Conservation (phyloP, 2,329 filamentous ascomycete genomes). For the Leptographium wingfieldii region DNA sequence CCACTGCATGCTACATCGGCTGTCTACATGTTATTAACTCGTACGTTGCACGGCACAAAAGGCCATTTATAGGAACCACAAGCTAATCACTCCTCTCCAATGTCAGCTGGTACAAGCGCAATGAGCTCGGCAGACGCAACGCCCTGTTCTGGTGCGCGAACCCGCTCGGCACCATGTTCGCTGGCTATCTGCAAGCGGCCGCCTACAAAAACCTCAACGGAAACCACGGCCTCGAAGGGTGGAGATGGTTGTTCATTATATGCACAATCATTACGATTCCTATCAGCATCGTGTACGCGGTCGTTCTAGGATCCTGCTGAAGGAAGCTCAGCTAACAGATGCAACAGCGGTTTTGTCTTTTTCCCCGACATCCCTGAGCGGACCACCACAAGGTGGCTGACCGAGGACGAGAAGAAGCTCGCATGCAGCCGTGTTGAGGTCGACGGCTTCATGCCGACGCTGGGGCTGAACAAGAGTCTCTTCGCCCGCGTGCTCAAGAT, state of each 20-base stretch:
- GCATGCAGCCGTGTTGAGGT: conserved; percentile 20
- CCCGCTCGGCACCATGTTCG: conserved; percentile 23
- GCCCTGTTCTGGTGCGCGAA: conserved; percentile 46
- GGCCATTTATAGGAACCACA: neutral
- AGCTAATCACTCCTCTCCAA: neutral
- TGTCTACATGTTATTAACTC: conserved; percentile 32
- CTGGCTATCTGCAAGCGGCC: conserved; percentile 32
- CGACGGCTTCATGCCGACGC: conserved; percentile 20
- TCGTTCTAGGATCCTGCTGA: neutral
- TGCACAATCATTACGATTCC: conserved; percentile 43
- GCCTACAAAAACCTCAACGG: conserved; percentile 40
- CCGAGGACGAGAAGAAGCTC: conserved; percentile 20
- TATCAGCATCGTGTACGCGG: conserved; percentile 28
- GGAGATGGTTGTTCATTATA: conserved; percentile 44
- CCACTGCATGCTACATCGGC: conserved; percentile 40
- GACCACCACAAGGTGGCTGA: conserved; percentile 24
- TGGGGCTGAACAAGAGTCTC: conserved; percentile 27
- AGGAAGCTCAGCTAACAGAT: neutral
- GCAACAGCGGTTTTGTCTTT: conserved; percentile 28
- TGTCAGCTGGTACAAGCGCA: conserved; percentile 41
- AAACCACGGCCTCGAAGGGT: conserved; percentile 33
- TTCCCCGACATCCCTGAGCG: conserved; percentile 26
- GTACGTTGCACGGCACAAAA: neutral
- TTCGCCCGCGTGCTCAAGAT: conserved; percentile 29
- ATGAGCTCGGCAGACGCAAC: conserved; percentile 47